Evolutionary conservation across 1,284 basidiomycete species (phyloP), one percentile per base, ranked within the genome.

Genomic region (Vanrija sp.): DNA sequence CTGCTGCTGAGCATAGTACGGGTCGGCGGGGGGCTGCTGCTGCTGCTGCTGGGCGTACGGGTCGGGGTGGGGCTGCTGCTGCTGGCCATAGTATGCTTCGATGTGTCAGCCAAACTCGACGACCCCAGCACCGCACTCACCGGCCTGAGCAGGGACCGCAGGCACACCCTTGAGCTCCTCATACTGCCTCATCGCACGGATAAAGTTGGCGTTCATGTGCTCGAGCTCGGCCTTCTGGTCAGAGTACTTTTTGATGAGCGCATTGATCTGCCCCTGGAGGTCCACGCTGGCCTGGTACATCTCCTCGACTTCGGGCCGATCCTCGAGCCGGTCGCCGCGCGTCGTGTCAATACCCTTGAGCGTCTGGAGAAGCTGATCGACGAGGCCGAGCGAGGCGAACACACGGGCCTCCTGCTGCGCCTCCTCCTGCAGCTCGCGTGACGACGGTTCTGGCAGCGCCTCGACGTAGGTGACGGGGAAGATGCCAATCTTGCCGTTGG

Each of bases 381-480:
- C 92, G 64, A 90, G 87, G 1, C 85, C 71, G 15, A 71, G 67
- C 18, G 68, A 75, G 20, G 69, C 74, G 48, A 77, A 77, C 8
- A 98, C 86, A 6, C 85, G 80, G 1, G 89, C 89, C 73, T 98
- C 96, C 63, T 88, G 83, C 65, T 96, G 88, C 0, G 86, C 88
- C 68, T 98, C 94, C 56, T 81, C 82, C 5, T 87, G 85, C 43
- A 97, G 75, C 64, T 96, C 89, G 1, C 79, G 79, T 0, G 86
- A 79, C 0, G 88, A 89, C 0, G 88, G 89, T 59, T 96, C 92
- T 0, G 93, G 90, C 47, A 98, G 78, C 1, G 88, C 80, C 82
- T 97, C 91, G 61, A 98, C 91, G 77, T 98, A 98, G 69, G 96
- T 98, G 38, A 97, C 90, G 0, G 96, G 95, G 75, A 99, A 98